phyloP scores from a whole-genome alignment of 495 filamentous ascomycete genomes.

The Mytilinidion resinicola region DNA sequence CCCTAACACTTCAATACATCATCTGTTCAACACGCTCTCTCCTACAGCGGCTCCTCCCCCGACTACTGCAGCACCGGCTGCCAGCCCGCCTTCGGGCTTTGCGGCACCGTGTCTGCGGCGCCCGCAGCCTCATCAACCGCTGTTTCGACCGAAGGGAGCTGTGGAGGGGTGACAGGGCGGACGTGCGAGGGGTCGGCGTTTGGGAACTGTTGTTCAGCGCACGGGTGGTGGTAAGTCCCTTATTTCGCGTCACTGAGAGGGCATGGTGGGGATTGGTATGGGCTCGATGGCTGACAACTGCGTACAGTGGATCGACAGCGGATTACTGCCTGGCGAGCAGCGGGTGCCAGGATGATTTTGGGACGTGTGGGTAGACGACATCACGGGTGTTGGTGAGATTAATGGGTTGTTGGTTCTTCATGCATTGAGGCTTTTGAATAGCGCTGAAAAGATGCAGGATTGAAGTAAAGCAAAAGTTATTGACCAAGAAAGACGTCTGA shows the following conservation, averaged over 20 bases:
- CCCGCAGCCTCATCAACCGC: neutral
- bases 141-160: slow-evolving; percentile 15
- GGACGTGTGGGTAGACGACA: neutral
- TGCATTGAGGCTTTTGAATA: no score
- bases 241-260: neutral
- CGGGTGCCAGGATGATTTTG: neutral
- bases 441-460: no score
- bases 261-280: neutral
- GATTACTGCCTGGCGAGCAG: neutral
- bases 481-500: no score
- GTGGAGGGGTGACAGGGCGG: neutral
- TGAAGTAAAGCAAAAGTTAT: no score
- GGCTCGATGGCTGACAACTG: neutral
- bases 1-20: no score
- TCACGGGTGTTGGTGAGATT: no score
- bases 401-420: no score
- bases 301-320: neutral
- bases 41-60: slow-evolving; percentile 12
- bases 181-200: slow-evolving; percentile 13
- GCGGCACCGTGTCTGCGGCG: slow-evolving; percentile 5
- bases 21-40: no score
- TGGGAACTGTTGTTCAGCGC: slow-evolving; percentile 10
- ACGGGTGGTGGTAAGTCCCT: neutral
- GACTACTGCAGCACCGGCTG: slow-evolving; percentile 27
- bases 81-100: slow-evolving; percentile 19